Percentiles rank a stretch among this genome's conserved stretches.
Conservation (phyloP, 306 rosid species). For the Gastrolobium villosum region DNA sequence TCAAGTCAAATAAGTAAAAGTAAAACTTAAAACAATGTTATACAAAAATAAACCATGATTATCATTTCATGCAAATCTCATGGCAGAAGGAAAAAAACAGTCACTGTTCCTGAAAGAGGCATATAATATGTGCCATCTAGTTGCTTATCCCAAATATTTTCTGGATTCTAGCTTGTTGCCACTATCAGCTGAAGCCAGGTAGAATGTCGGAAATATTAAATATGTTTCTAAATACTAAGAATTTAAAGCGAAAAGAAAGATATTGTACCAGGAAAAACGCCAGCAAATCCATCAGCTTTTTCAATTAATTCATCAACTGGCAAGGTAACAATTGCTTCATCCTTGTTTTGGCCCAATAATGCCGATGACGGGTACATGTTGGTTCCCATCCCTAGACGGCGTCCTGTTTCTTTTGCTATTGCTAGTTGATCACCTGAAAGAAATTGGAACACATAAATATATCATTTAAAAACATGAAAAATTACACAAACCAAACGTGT, state of each 20-base stretch:
- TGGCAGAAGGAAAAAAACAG: neutral
- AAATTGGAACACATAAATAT: slow-evolving; percentile 26
- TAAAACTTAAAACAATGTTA: neutral
- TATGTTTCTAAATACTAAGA: neutral
- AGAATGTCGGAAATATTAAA: slow-evolving; percentile 14
- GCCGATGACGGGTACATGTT: slow-evolving; percentile 90
- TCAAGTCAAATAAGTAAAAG: slow-evolving; percentile 27
- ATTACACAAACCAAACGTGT: neutral
- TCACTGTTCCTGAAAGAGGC: neutral
- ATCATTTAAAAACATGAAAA: neutral
- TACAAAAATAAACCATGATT: neutral
- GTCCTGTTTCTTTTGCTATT: slow-evolving; percentile 90
- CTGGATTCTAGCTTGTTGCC: slow-evolving; percentile 27
- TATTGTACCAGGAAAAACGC: slow-evolving; percentile 81
- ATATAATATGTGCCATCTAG: neutral
- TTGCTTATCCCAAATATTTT: slow-evolving; percentile 15
- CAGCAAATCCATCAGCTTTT: slow-evolving; percentile 91
- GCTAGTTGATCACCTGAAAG: slow-evolving; percentile 84
- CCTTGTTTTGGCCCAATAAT: slow-evolving; percentile 77
- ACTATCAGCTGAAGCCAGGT: slow-evolving; percentile 15
- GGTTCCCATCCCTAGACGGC: slow-evolving; percentile 91
- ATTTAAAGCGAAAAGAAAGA: slow-evolving; percentile 5
- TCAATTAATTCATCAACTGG: slow-evolving; percentile 91
- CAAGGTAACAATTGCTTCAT: slow-evolving; percentile 62
- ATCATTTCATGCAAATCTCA: slow-evolving; percentile 31